phyloP scores from a whole-genome alignment of 2,329 filamentous ascomycete genomes.

The Sclerotinia subarctica region DNA sequence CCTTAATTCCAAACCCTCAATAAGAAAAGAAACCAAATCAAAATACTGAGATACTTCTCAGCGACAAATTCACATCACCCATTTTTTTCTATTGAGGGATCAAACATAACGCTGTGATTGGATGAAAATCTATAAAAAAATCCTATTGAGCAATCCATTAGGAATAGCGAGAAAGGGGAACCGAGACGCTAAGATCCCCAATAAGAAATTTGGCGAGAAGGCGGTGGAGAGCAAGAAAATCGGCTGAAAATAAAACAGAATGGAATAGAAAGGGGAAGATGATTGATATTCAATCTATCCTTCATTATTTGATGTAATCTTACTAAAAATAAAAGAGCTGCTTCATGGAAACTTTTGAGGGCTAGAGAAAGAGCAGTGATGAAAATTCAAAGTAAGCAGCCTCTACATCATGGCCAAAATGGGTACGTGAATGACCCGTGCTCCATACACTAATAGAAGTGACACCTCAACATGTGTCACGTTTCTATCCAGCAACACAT shows the following conservation, averaged over 20 bases:
- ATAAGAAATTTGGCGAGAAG: constrained; percentile 2
- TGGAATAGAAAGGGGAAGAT: no score
- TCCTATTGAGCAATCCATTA: constrained; percentile 18
- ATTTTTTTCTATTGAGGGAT: background rate
- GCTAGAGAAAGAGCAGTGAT: background rate
- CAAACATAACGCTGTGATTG: constrained; percentile 2
- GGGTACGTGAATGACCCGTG: background rate
- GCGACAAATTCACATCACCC: background rate
- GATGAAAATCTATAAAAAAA: background rate
- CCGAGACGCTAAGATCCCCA: constrained; percentile 15
- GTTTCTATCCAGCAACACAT: background rate
- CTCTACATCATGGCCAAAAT: background rate
- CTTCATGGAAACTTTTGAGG: background rate
- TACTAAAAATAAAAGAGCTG: no score
- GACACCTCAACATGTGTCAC: background rate
- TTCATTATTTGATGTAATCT: fast-evolving
- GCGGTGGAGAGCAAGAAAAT: background rate
- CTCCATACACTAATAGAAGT: background rate
- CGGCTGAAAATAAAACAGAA: background rate
- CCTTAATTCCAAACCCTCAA: constrained; percentile 5
- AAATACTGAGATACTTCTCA: background rate
- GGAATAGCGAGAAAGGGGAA: constrained; percentile 22
- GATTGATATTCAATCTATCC: background rate
- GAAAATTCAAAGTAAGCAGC: no score
- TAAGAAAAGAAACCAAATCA: background rate